Evolutionary conservation across 164 flowering plant species (phyloP), one percentile per base, ranked within the genome.

Genomic region (Tinospora cordifolia): DNA sequence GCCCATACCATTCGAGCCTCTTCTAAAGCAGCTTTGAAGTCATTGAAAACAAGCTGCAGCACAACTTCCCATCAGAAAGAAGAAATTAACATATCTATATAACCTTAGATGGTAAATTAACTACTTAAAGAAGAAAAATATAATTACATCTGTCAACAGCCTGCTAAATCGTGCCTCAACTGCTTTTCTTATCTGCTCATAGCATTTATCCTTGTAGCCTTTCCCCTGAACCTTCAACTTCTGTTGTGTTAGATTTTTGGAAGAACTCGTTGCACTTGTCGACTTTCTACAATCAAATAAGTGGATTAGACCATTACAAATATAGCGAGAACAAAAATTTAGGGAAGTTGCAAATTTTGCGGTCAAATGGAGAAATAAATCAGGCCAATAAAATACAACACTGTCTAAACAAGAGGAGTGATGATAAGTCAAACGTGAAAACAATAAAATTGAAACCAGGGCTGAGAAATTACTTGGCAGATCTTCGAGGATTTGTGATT

Each of bases 121-220:
- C 14, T 54, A 22, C n/a, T 44, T 44, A 44, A 44, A 63, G 15
- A 8, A 64, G 21, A 30, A 30, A 5, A 3, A 30, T 38, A 66
- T 27, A 72, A 34, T 21, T 76, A 89, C 97, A 92, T 87, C 98
- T 14, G 87, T 81, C 47, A 94, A 81, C 69, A 94, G 86, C 72
- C 78, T 85, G 81, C 85, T 81, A 70, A 95, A 95, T 60, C 97
- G 83, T 25, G 49, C 82, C 78, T 95, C 99, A 79, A 95, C 99
- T 36, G 99, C 78, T 76, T 84, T 87, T 69, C 89, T 79, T 73
- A 95, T 91, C 75, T 91, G 90, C 76, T 90, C 98, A 82, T 92
- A 95, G 81, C 98, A 95, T 80, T 95, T 95, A 72, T 95, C 99
- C 78, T 92, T 95, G 69, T 90, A 95, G 71, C 91, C 90, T 83